These are phyloP conservation scores for Cubamyces lactineus DNA, from an alignment of 768 basidiomycete species.

Conservation along the genomic window DNA sequence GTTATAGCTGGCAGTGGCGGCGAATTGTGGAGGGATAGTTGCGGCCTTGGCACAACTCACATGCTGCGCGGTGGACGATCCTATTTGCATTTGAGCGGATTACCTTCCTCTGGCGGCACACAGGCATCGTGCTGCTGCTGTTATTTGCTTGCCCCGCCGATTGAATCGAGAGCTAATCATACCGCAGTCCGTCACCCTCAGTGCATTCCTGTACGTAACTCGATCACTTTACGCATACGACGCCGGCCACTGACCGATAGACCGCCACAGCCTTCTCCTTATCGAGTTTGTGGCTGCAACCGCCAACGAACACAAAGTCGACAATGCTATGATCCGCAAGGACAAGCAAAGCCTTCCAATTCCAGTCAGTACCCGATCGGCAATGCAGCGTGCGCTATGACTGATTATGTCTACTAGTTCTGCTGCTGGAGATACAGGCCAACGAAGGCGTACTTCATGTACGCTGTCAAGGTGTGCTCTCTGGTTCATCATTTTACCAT, in stretches of 20 bases:
- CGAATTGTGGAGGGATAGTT: no score
- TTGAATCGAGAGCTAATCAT: conserved; percentile 8
- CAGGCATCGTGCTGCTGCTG: not conserved
- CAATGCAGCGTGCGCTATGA: not conserved
- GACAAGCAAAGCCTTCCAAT: conserved; percentile 75
- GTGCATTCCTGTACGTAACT: conserved; percentile 77
- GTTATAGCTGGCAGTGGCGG: no score
- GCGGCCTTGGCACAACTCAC: no score
- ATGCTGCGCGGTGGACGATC: no score
- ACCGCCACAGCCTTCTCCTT: conserved; percentile 60
- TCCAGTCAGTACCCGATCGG: conserved; percentile 47
- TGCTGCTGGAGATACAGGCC: conserved; percentile 84
- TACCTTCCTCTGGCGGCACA: no score
- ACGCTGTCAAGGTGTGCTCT: conserved; percentile 72
- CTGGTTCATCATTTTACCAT: no score
- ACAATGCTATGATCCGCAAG: conserved; percentile 74
- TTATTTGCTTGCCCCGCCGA: no score
- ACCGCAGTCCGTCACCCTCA: conserved; percentile 72
- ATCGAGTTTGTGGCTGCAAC: conserved; percentile 85
- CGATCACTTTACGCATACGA: not conserved
- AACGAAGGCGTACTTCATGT: conserved; percentile 91
- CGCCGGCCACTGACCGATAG: not conserved
- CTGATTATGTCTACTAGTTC: conserved; percentile 48
- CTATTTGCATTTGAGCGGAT: no score
- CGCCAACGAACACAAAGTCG: conserved; percentile 60